Evolutionary conservation across 2,329 filamentous ascomycete genomes (phyloP).

Genomic region (Fusarium protoensiforme): DNA sequence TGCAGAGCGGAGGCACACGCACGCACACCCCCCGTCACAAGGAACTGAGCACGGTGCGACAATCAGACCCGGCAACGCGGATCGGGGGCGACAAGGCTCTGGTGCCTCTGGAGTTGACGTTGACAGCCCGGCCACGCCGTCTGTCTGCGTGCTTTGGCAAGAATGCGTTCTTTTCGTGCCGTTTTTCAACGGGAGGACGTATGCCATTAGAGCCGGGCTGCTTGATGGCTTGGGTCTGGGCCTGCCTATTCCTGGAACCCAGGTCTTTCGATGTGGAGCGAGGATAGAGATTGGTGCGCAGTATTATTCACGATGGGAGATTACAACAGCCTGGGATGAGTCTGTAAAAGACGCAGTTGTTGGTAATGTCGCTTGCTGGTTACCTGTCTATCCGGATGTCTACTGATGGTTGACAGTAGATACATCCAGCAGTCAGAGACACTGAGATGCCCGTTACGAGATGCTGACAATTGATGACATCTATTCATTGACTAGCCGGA

Average conservation of each 20-base stretch:
- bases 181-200: not conserved
- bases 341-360: not conserved
- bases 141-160: not conserved
- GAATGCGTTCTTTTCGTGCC: not conserved
- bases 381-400: not conserved
- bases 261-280: not conserved
- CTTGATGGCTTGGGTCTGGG: slow-evolving; percentile 2
- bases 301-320: not conserved
- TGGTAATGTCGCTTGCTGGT: not conserved
- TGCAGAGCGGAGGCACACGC: not conserved
- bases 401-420: not conserved
- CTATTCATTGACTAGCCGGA: slow-evolving; percentile 5
- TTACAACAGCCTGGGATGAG: not conserved
- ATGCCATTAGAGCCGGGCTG: not conserved
- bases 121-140: not conserved
- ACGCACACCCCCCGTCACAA: slow-evolving; percentile 30
- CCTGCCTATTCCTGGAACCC: not conserved
- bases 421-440: not conserved
- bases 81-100: slow-evolving; percentile 33
- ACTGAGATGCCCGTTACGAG: slow-evolving; percentile 11
- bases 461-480: slow-evolving; percentile 34
- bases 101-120: not conserved
- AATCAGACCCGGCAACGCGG: slow-evolving; percentile 40
- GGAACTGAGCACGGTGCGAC: slow-evolving; percentile 41
- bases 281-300: not conserved